Conservation (phyloP, 805 yeast species). For the Vanderwaltozyma tropicalis region DNA sequence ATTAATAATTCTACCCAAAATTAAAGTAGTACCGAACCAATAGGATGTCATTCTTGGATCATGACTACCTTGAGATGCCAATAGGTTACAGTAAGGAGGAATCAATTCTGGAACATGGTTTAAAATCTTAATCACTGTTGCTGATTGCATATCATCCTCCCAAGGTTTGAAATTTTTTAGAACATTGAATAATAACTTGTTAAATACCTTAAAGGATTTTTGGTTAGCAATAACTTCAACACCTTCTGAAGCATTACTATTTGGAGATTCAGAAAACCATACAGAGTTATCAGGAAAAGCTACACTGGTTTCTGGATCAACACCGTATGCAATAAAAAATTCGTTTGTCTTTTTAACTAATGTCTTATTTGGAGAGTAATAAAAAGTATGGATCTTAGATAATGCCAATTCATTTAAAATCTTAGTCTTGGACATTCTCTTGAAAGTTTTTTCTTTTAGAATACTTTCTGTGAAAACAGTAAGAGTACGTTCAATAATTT, state of each 20-base stretch:
- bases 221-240: slow-evolving; percentile 39
- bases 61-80: slow-evolving; percentile 56
- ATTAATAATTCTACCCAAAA: slow-evolving; percentile 50
- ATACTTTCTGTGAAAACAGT: slow-evolving; percentile 41
- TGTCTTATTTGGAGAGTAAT: slow-evolving; percentile 29
- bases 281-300: slow-evolving; percentile 37
- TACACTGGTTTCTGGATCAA: slow-evolving; percentile 41
- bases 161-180: slow-evolving; percentile 67
- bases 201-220: slow-evolving; percentile 48
- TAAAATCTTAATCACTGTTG: slow-evolving; percentile 43
- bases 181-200: slow-evolving; percentile 54
- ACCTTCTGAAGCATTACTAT: slow-evolving; percentile 22
- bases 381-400: slow-evolving; percentile 45
- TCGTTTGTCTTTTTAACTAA: slow-evolving; percentile 33
- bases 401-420: slow-evolving; percentile 71
- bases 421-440: slow-evolving; percentile 59
- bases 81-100: slow-evolving; percentile 54
- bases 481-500: slow-evolving; percentile 33
- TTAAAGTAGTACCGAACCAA: slow-evolving; percentile 67
- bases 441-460: slow-evolving; percentile 48
- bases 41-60: slow-evolving; percentile 74
- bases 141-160: slow-evolving; percentile 59
- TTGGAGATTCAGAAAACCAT: slow-evolving; percentile 35
- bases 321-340: slow-evolving; percentile 40
- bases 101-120: slow-evolving; percentile 54